Conservation (phyloP, 225 moss, liverwort and hornwort genomes). For the Neckera pumila region DNA sequence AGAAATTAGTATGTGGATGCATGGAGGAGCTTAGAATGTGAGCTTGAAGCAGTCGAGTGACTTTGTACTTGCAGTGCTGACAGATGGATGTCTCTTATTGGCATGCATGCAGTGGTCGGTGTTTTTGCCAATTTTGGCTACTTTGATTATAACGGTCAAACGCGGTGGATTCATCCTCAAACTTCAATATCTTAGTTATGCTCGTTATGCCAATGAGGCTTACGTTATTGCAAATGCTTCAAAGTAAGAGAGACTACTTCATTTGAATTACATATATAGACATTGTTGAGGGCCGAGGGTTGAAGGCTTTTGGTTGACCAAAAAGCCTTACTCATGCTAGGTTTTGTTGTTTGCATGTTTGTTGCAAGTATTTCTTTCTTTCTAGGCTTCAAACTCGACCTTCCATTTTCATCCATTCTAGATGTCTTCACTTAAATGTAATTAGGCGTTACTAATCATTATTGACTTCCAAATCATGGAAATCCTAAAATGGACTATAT, state of each 20-base stretch:
- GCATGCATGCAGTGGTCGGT: conserved; percentile 38
- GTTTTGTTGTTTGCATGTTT: not conserved
- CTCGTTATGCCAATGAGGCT: conserved; percentile 48
- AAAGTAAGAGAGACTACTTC: not conserved
- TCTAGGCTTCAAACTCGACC: not conserved
- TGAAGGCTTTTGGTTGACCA: not conserved
- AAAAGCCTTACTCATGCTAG: not conserved
- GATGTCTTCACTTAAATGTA: not conserved
- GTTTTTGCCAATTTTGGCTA: conserved; percentile 52
- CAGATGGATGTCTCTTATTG: not conserved
- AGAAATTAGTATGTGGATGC: not conserved
- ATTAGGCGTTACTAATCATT: not conserved
- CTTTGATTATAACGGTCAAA: conserved; percentile 27
- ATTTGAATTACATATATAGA: not conserved
- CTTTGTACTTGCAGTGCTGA: not conserved
- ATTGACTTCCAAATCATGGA: not conserved
- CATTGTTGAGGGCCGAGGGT: not conserved
- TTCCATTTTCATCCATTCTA: not conserved
- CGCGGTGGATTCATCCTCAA: conserved; percentile 14
- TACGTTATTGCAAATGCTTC: conserved; percentile 30
- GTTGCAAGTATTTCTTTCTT: not conserved
- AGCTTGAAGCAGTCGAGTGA: not conserved
- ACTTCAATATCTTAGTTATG: conserved; percentile 39
- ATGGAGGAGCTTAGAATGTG: not conserved
- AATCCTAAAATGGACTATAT: not conserved